phyloP scores from a whole-genome alignment of 2,329 filamentous ascomycete species.

The Sporothrix euskadiensis region DNA sequence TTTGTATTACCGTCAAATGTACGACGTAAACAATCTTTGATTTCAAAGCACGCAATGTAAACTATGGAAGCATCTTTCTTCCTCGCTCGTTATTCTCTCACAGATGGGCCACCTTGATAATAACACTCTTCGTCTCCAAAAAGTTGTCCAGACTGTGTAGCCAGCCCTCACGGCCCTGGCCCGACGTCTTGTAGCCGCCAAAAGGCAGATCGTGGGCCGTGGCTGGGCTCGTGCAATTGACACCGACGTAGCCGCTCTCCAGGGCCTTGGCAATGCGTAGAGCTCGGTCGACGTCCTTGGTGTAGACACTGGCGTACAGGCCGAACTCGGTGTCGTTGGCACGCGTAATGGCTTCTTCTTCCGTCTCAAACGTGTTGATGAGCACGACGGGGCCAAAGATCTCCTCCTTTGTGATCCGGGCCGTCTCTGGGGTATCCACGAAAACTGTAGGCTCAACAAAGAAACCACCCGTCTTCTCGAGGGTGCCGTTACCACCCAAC shows the following conservation, averaged over 20 bases:
- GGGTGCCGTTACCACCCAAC: slow-evolving; percentile 35
- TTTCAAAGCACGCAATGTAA: not conserved
- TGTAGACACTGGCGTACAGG: slow-evolving; percentile 54
- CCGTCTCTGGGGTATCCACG: slow-evolving; percentile 40
- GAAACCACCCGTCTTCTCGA: slow-evolving; percentile 36
- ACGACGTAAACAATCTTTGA: not conserved
- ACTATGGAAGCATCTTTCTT: not conserved
- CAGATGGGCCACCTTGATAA: slow-evolving; percentile 34
- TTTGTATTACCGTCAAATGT: not conserved
- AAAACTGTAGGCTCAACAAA: slow-evolving; percentile 47
- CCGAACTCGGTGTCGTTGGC: slow-evolving; percentile 58
- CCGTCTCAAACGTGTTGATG: slow-evolving; percentile 53
- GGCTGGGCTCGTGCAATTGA: slow-evolving; percentile 47
- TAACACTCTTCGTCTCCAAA: slow-evolving; percentile 37
- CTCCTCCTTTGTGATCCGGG: slow-evolving; percentile 51
- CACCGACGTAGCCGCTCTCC: slow-evolving; percentile 57
- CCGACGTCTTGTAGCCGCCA: slow-evolving; percentile 45
- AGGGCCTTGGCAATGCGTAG: slow-evolving; percentile 47
- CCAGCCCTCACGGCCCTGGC: slow-evolving; percentile 41
- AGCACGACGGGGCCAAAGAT: slow-evolving; percentile 57
- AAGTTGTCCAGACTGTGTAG: slow-evolving; percentile 42
- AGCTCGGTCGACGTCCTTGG: slow-evolving; percentile 47
- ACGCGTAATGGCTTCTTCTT: slow-evolving; percentile 50
- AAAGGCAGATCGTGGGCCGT: slow-evolving; percentile 43
- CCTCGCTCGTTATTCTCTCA: not conserved